Percentiles rank a stretch among this genome's conserved stretches.
These are phyloP conservation scores for Imleria badia DNA, from an alignment of 768 basidiomycete genomes.

Conservation along the genomic window DNA sequence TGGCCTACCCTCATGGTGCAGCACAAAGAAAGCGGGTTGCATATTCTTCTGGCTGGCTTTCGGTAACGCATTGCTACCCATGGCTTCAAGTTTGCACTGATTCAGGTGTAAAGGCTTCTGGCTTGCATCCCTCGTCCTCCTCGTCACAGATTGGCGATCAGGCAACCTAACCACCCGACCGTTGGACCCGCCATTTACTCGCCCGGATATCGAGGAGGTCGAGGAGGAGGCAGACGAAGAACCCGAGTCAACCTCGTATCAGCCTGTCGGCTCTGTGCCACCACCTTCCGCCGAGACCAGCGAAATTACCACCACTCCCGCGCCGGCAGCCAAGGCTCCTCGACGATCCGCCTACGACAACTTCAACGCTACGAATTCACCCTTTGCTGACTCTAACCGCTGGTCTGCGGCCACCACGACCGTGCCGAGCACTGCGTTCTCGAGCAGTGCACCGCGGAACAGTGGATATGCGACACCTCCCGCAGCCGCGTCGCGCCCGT, in stretches of 20 bases:
- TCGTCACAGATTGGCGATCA: slow-evolving; percentile 75
- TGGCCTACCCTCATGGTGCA: slow-evolving; percentile 80
- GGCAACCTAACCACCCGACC: slow-evolving; percentile 50
- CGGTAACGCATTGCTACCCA: slow-evolving; percentile 38
- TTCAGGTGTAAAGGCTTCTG: slow-evolving; percentile 58
- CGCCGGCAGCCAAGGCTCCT: slow-evolving; percentile 6
- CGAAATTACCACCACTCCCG: slow-evolving; percentile 17
- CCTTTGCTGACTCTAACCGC: slow-evolving; percentile 56
- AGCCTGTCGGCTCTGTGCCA: slow-evolving; percentile 36
- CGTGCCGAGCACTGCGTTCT: slow-evolving; percentile 23
- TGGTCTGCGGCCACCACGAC: slow-evolving; percentile 38
- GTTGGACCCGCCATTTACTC: slow-evolving; percentile 76
- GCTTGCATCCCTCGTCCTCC: slow-evolving; percentile 63
- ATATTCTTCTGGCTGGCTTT: slow-evolving; percentile 90
- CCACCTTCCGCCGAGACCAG: slow-evolving; percentile 34
- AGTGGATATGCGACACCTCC: slow-evolving; percentile 33
- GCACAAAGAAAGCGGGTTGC: slow-evolving; percentile 86
- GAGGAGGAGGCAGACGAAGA: slow-evolving; percentile 55
- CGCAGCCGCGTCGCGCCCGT: slow-evolving; percentile 49
- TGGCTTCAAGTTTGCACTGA: neutral
- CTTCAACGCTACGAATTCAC: slow-evolving; percentile 28
- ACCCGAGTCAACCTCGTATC: slow-evolving; percentile 49
- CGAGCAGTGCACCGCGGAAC: slow-evolving; percentile 21
- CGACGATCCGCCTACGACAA: slow-evolving; percentile 28
- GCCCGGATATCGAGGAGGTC: slow-evolving; percentile 51